Percentiles rank a stretch among this genome's conserved stretches.
Evolutionary conservation across 2,329 filamentous ascomycete species (phyloP).

Genomic region (Neoscytalidium dimidiatum): DNA sequence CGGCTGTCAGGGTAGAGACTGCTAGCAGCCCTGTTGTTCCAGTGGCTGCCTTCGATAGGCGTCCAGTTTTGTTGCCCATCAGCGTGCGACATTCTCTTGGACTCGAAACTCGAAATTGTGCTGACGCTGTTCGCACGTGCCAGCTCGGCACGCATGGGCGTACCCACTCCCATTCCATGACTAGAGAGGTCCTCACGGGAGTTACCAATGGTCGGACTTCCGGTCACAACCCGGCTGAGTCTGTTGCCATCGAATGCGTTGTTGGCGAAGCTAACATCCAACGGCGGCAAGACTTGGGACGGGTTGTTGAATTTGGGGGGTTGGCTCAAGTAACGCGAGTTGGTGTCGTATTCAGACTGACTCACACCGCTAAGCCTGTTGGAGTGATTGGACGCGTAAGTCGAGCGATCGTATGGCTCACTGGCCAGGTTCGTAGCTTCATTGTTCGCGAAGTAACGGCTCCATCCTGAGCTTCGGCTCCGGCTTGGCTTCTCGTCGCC

Average conservation of each 20-base stretch:
- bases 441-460: constrained; percentile 74
- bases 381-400: constrained; percentile 36
- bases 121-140: constrained; percentile 39
- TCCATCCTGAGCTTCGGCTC: constrained; percentile 70
- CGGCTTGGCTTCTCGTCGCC: constrained; percentile 23
- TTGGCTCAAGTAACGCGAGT: constrained; percentile 57
- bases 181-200: constrained; percentile 48
- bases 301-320: constrained; percentile 35
- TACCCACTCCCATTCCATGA: constrained; percentile 24
- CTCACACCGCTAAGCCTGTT: constrained; percentile 38
- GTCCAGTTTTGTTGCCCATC: constrained; percentile 38
- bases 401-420: constrained; percentile 58
- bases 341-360: constrained; percentile 57
- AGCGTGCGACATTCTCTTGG: constrained; percentile 28
- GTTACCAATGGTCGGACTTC: constrained; percentile 69
- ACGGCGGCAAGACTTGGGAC: constrained; percentile 70
- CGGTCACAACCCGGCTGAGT: constrained; percentile 67
- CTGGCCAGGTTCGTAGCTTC: constrained; percentile 58
- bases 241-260: constrained; percentile 56
- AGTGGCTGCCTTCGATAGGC: constrained; percentile 31
- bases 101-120: constrained; percentile 29
- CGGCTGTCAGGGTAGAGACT: constrained; percentile 48
- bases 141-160: constrained; percentile 40
- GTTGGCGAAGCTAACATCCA: constrained; percentile 57
- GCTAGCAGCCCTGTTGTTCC: constrained; percentile 38